Percentiles rank a stretch among this genome's conserved stretches.
These are phyloP conservation scores for Chamaecyparis obtusa DNA, from an alignment of 75 land plant genomes.

Conservation along the genomic window DNA sequence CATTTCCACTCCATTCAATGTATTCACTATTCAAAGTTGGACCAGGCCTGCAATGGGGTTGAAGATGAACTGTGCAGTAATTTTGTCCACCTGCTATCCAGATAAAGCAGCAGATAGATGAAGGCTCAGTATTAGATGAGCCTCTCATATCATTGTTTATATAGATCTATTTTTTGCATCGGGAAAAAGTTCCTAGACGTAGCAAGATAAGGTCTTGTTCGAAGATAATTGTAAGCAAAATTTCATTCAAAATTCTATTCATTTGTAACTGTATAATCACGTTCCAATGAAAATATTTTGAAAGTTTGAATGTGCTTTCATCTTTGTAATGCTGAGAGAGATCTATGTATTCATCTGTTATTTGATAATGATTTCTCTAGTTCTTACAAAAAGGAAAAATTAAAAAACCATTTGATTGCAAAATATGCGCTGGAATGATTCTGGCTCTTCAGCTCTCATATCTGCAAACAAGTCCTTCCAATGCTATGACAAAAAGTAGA, in stretches of 20 bases:
- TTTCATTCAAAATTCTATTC: slow-evolving; percentile 15
- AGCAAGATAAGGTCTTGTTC: slow-evolving; percentile 11
- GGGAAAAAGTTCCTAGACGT: slow-evolving; percentile 1
- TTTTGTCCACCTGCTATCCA: slow-evolving; percentile 11
- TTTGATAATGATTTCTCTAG: not conserved
- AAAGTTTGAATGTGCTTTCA: not conserved
- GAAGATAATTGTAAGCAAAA: slow-evolving; percentile 12
- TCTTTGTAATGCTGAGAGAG: not conserved
- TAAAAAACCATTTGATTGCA: not conserved
- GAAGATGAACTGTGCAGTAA: not conserved
- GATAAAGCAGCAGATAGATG: slow-evolving; percentile 1
- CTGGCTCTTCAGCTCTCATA: not conserved
- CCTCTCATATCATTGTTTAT: slow-evolving; percentile 16
- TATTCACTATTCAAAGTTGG: slow-evolving; percentile 8
- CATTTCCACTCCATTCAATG: not conserved
- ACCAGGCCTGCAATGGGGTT: not conserved
- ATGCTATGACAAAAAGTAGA: not conserved
- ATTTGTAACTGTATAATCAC: slow-evolving; percentile 15
- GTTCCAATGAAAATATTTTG: slow-evolving; percentile 2
- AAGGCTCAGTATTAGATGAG: slow-evolving; percentile 17
- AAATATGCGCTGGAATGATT: not conserved
- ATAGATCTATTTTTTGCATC: slow-evolving; percentile 13
- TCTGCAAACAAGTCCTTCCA: not conserved
- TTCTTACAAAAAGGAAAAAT: not conserved
- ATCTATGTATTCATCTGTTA: not conserved